Evolutionary conservation across 1,284 basidiomycete genomes (phyloP), one percentile per base, ranked within the genome.

Genomic region (Trametes hirsuta): DNA sequence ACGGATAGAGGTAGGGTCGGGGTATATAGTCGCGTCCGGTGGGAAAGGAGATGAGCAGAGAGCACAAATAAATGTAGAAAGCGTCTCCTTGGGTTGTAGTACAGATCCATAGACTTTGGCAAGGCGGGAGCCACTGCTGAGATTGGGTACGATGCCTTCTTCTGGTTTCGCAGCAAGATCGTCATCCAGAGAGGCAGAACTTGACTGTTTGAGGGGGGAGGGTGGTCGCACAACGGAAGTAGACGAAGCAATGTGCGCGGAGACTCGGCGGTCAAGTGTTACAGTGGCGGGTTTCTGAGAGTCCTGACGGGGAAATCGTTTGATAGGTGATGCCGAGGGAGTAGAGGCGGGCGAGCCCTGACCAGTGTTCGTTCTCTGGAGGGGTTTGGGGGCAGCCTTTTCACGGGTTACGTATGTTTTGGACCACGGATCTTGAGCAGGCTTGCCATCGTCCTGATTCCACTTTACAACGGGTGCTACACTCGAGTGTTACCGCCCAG

Each of bases 91-190:
- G n/a, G 88, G 84, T 69, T 93, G 91, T 21, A 93, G 77, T 30
- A 93, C 81, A 1, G 90, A 91, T 35, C 91, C 91, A 66, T 92
- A 93, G 9, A 88, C 91, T 73, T 91, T 93, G 49, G 90, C 85
- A 36, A 93, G 83, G 25, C 80, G 79, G 2, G 86, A 84, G 2
- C 81, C 81, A 62, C 84, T 79, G 68, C 79, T 81, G 6, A 86
- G 84, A 40, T 69, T 74, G 25, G 84, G 85, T 25, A 91, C 75
- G 54, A 92, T 87, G 59, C 83, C 87, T 36, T 81, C 76, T 41
- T 75, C 75, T 11, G 74, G 69, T 9, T 72, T 68, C 35, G 73
- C 71, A 11, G 69, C 69, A 47, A 72, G 65, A 61, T 82, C 81
- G 18, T 81, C 76, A 51, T 79, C 76, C 35, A 77, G 71, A 24